Base-by-base conservation (phyloP, 2,329 filamentous ascomycete species). In the Hymenoscyphus fructigenus region DNA sequence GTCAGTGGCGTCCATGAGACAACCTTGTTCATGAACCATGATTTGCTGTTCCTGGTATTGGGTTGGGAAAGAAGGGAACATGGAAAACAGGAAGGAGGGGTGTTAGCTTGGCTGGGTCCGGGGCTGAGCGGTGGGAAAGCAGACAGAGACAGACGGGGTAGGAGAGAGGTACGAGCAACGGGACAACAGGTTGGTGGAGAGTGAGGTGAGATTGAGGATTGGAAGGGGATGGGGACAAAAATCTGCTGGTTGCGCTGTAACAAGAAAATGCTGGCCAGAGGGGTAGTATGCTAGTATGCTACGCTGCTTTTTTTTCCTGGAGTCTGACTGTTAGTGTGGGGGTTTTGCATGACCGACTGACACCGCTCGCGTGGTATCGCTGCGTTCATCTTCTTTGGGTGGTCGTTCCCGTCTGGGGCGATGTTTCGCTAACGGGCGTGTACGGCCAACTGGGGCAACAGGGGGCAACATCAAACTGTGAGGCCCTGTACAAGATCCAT, bases 21-120 rank as follows among this genome's bases (percentile, higher is more conserved):
- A 53, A 20, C 5, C 20, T 50, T n/a, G 1, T 53, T 20, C 23
- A 5, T 53, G 47, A 26, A 20, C 47, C 47, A 53, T 60, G 59
- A 60, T 60, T 60, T 23, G 59, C 26, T 60, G 59, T 60, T 41
- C 59, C 59, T 32, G 41, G 17, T 29, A 14, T 10, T 23, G 20
- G 47, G 44, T 14, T 14, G 14, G 36, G 5, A 15, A 38, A 14
- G 5, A 14, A 14, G 34, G 34, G 12, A 15, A 14, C 34, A 38
- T 38, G 14, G 36, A 17, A 38, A 38, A 38, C 36, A 38, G 36
- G 36, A 38, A 17, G 36, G 36, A 38, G 36, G 47, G 47, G 47
- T 23, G 47, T 53, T 53, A 26, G 47, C 47, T 26, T 53, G 47
- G 47, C 20, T 53, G 47, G 47, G 47, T 53, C 47, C 2, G 47